Conservation (phyloP, 2,329 filamentous ascomycete genomes). For the Biscogniauxia mediterranea region DNA sequence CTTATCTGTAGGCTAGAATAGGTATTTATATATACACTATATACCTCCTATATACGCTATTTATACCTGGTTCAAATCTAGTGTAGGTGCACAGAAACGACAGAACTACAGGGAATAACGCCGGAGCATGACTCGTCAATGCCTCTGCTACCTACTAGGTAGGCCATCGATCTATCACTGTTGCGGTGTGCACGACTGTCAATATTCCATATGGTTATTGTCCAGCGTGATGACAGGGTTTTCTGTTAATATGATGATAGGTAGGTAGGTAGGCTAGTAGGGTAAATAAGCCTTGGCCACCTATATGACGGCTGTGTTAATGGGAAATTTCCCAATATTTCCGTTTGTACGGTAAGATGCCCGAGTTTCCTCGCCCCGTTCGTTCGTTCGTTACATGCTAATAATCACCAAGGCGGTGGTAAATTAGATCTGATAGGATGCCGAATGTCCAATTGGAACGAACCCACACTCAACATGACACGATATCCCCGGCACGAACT, state of each 20-base stretch:
- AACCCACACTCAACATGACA: slow-evolving; percentile 2
- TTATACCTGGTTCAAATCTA: background rate
- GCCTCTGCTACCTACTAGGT: too few relatives aligned
- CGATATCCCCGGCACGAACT: slow-evolving; percentile 1
- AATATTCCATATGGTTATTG: background rate
- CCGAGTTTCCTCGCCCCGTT: background rate
- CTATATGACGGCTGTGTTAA: background rate
- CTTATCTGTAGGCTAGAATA: background rate
- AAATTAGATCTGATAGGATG: slow-evolving; percentile 1
- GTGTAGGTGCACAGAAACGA: background rate
- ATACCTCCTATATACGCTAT: background rate
- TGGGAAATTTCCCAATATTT: background rate
- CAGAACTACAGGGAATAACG: background rate
- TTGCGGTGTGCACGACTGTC: background rate
- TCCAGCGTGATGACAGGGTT: background rate
- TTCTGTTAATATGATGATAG: background rate
- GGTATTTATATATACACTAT: background rate
- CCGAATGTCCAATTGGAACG: background rate
- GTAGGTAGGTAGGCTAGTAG: too few relatives aligned
- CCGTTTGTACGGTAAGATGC: background rate
- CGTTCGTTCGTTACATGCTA: background rate
- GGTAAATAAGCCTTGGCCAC: background rate
- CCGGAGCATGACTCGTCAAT: background rate
- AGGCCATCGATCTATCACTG: background rate
- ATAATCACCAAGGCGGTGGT: slow-evolving; percentile 1